Base-by-base conservation (phyloP, 83 land plant species). In the Thuja plicata region DNA sequence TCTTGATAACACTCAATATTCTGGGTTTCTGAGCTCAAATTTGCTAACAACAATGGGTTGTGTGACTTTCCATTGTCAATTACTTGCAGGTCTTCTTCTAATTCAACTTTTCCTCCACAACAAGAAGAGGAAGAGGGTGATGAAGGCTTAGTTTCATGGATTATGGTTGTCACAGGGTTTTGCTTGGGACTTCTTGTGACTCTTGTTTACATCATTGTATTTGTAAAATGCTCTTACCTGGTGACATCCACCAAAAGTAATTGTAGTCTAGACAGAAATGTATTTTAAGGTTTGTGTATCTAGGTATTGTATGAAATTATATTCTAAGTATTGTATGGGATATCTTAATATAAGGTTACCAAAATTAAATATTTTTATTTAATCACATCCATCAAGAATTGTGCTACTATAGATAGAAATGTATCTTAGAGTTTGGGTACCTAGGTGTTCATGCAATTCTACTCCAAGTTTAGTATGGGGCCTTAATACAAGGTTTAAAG, bases 21-120 rank as follows among this genome's bases (percentile, higher is more conserved):
- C 79, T 35, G 38, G 79, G 11, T 76, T 76, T 3, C 34, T 1
- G 37, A 30, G 79, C 34, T 76, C 79, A 30, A 13, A 3, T 89
- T 86, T 89, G 88, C 84, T n/a, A 79, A 87, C 88, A 89, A 87
- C 73, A 86, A 66, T 43, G 90, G 90, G 12, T 43, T 89, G 30
- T 86, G 88, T 89, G 90, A 88, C 19, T 16, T 34, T 27, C 90
- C 87, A 41, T 40, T 89, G 52, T 84, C 41, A 46, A 45, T 74
- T 3, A 8, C 12, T 34, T 89, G 90, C 54, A 16, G 37, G 79
- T 76, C 37, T 10, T 35, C 79, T 34, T 76, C 79, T 76, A 24
- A 24, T n/a, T 32, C 74, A n/a, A 30, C 40, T 13, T 3, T 0
- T 12, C 40, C 40, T 30, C 2, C 79, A 0, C 7, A 9, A 38